Base-by-base conservation (phyloP, 2,329 filamentous ascomycete species). In the Cladophialophora bantiana region DNA sequence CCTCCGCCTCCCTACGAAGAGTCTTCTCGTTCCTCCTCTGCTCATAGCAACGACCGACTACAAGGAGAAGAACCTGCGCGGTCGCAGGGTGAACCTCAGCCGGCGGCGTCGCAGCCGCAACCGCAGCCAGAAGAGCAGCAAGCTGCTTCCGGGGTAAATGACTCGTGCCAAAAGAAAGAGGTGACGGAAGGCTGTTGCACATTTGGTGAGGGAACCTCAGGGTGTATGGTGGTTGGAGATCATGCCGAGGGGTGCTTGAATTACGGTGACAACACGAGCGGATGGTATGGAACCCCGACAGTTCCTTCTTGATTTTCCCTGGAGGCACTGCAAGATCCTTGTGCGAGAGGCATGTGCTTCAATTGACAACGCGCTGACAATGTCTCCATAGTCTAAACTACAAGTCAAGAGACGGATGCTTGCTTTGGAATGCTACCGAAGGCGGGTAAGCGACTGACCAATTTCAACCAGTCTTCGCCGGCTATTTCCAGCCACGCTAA, bases 1-100 rank as follows among this genome's bases (percentile, higher is more conserved):
- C 68, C 68, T 48, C 68, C 68, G 18, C 68, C 68, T 32, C 68
- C 68, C n/a, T 70, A 70, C 42, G 68, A 70, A 59, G 68, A 60
- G 36, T 66, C 63, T 20, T 68, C 66, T n/a, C 66, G 65, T n/a
- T 68, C 68, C n/a, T 64, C 63, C 31, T 70, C 68, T 4, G 66
- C 66, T 1, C 66, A 68, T 42, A 70, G 68, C 40, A 42, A 65
- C 32, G 68, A 70, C 60, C 59, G 53, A 38, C 63, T 70, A 7
- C 50, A 70, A 20, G 26, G 26, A n/a, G 35, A 54, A 13, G 53
- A 36, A 54, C 31, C 32, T 36, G 13, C 54, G 36, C 52, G 54
- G 54, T 34, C 42, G 26, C 68, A 59, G 38, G 31, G 10, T 32
- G 18, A 50, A 26, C 18, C 45, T 26, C 45, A 31, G 15, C 34